Conservation (phyloP, 441 rosid species). For the Erodium moschatum region DNA sequence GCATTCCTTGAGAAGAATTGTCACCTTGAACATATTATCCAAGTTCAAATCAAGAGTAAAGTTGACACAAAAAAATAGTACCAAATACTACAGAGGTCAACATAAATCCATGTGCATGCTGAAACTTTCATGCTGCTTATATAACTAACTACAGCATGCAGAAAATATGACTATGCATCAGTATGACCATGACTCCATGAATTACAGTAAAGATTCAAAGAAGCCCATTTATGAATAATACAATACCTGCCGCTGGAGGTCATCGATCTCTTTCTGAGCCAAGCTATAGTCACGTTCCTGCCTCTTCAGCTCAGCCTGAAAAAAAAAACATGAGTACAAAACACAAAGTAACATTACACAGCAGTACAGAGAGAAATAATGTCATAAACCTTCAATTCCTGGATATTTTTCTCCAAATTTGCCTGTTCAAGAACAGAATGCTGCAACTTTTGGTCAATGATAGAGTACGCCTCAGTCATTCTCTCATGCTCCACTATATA, state of each 20-base stretch:
- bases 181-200: not conserved
- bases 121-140: not conserved
- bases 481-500: slow-evolving; percentile 80
- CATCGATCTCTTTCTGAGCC: slow-evolving; percentile 12
- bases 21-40: slow-evolving; percentile 46
- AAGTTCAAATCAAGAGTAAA: slow-evolving; percentile 7
- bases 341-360: slow-evolving; percentile 9
- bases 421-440: slow-evolving; percentile 60
- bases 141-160: not conserved
- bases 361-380: not conserved
- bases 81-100: not conserved
- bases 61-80: not conserved
- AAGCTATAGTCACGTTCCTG: slow-evolving; percentile 9
- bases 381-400: slow-evolving; percentile 61
- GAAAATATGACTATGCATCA: not conserved
- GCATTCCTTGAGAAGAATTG: slow-evolving; percentile 90
- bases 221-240: slow-evolving; percentile 22
- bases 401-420: slow-evolving; percentile 59
- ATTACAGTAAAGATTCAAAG: not conserved
- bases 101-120: not conserved
- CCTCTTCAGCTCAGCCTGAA: slow-evolving; percentile 38
- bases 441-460: slow-evolving; percentile 69
- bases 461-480: slow-evolving; percentile 71
- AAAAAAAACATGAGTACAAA: slow-evolving; percentile 3
- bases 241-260: slow-evolving; percentile 9